These are phyloP conservation scores for Aureobasidium musti DNA, from an alignment of 2,329 filamentous ascomycete genomes.

Conservation along the genomic window DNA sequence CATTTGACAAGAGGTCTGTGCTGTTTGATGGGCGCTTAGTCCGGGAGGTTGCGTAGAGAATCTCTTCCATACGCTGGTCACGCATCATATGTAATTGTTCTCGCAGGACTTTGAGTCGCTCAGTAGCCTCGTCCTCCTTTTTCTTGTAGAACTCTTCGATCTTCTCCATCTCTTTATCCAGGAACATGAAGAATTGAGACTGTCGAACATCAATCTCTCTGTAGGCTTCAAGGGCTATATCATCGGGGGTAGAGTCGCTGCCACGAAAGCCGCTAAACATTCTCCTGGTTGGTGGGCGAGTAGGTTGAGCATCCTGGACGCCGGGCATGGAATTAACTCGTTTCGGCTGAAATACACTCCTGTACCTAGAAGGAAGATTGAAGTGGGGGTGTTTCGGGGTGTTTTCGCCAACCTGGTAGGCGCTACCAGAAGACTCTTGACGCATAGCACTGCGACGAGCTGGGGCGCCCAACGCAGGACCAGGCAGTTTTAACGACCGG, in stretches of 20 bases:
- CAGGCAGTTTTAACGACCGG: slow-evolving; percentile 58
- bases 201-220: slow-evolving; percentile 71
- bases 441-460: slow-evolving; percentile 7
- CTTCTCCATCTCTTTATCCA: slow-evolving; percentile 84
- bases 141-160: slow-evolving; percentile 85
- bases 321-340: slow-evolving; percentile 46
- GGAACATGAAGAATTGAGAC: slow-evolving; percentile 81
- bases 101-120: slow-evolving; percentile 68
- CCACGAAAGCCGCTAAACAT: slow-evolving; percentile 48
- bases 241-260: slow-evolving; percentile 47
- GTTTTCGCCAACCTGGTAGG: slow-evolving; percentile 51
- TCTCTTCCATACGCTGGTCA: slow-evolving; percentile 74
- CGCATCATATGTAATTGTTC: slow-evolving; percentile 93
- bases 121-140: slow-evolving; percentile 82
- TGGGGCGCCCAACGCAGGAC: slow-evolving; percentile 58
- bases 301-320: slow-evolving; percentile 32
- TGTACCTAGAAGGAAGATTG: slow-evolving; percentile 36
- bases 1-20: neutral
- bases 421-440: slow-evolving; percentile 36
- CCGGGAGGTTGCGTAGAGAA: slow-evolving; percentile 49
- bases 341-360: slow-evolving; percentile 43
- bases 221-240: slow-evolving; percentile 57
- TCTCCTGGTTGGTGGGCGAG: slow-evolving; percentile 45
- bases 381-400: slow-evolving; percentile 28
- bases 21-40: slow-evolving; percentile 16